A percentile compares a stretch with the other conserved stretches of the same genome.
phyloP scores from a whole-genome alignment of 2,329 filamentous ascomycete species.

The Scedosporium minutisporum region DNA sequence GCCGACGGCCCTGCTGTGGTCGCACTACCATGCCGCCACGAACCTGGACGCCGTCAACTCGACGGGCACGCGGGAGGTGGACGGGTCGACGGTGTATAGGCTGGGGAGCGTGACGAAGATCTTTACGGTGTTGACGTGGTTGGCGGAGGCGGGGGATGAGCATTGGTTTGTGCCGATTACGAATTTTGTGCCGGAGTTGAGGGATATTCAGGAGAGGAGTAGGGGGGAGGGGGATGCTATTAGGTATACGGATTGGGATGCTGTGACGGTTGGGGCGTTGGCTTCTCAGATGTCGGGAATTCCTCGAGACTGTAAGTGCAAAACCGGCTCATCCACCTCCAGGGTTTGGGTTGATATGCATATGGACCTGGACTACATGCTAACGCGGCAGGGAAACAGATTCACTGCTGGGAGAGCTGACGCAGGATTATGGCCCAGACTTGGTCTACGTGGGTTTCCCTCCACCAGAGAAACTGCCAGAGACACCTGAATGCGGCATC shows the following conservation, averaged over 20 bases:
- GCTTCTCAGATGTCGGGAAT: slow-evolving; percentile 26
- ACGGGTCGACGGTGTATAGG: slow-evolving; percentile 26
- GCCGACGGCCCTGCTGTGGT: slow-evolving; percentile 12
- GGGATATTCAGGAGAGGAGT: slow-evolving; percentile 7
- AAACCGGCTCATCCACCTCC: too few relatives aligned
- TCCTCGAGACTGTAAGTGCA: slow-evolving; percentile 22
- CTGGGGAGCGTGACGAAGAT: slow-evolving; percentile 35
- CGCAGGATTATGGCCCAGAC: slow-evolving; percentile 1
- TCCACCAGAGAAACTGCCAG: slow-evolving; percentile 3
- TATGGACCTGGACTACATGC: not conserved
- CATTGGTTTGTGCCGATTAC: slow-evolving; percentile 30
- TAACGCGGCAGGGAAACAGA: slow-evolving; percentile 2
- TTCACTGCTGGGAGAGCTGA: slow-evolving; percentile 8
- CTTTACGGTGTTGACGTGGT: slow-evolving; percentile 30
- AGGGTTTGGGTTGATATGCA: not conserved
- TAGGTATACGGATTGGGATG: slow-evolving; percentile 19
- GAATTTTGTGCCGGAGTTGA: slow-evolving; percentile 31
- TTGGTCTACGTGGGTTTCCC: slow-evolving; percentile 9
- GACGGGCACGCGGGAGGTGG: slow-evolving; percentile 17
- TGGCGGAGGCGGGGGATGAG: slow-evolving; percentile 28
- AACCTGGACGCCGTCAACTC: slow-evolving; percentile 5
- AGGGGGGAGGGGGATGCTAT: slow-evolving; percentile 13
- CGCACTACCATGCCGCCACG: slow-evolving; percentile 16
- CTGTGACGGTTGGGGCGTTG: slow-evolving; percentile 25
- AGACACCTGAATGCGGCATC: slow-evolving; percentile 9